Evolutionary conservation across 108 stramenopile species (phyloP), one percentile per base, ranked within the genome.

Genomic region (Hondaea fermentalgiana): DNA sequence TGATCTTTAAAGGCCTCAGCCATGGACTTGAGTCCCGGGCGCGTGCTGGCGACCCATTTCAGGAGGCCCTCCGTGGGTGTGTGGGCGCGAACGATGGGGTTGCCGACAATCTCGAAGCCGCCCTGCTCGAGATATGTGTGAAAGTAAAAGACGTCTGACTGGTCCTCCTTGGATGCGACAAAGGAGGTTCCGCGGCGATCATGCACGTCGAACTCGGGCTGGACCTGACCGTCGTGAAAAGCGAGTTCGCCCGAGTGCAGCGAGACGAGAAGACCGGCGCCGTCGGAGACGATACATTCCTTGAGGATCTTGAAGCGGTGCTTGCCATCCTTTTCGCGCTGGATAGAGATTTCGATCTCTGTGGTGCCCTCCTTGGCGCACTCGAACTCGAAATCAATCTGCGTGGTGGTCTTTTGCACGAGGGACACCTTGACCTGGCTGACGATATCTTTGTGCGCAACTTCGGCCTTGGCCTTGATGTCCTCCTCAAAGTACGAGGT

Each of bases 71-170:
- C 64, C 1, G 64, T 69, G 17, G 64, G 64, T 17, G 25, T 69
- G 64, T 69, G 64, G 21, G 64, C 8, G 64, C 42, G 64, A 23
- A 69, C 64, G 35, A 42, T 42, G 64, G 64, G 64, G 64, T 69
- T 69, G 42, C 64, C 64, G 3, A 69, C 64, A 8, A 69, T 17
- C 42, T 69, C 64, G 42, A 69, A 69, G 1, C 64, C 64, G 25
- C 64, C 64, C 42, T 23, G 14, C 17, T 69, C 64, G 1, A 69
- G 64, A 23, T 69, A 69, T 14, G 76, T 83, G 76, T 83, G 76
- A 53, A 83, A 83, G 76, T 83, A 83, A 53, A 83, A 83, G n/a
- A 53, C 76, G 4, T 83, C 76, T 6, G 76, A 83, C 5, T 83
- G 76, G 51, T 83, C 76, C 51, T 83, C 76, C 51, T 83, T 83